Evolutionary conservation across 2,329 filamentous ascomycete species (phyloP).

Genomic region (Microsporum audouinii): DNA sequence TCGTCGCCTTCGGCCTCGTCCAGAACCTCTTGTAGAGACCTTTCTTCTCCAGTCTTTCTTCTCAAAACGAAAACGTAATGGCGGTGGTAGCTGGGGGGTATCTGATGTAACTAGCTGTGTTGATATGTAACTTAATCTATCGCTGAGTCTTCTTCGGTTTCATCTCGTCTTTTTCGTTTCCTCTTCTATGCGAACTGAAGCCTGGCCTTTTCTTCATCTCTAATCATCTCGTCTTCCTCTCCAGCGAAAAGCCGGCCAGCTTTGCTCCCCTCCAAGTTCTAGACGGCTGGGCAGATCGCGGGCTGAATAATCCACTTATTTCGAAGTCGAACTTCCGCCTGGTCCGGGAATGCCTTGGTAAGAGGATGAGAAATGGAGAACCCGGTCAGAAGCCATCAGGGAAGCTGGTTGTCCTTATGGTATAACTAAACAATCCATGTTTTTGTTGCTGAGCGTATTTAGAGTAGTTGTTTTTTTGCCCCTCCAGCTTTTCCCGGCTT

Average conservation of each 20-base stretch:
- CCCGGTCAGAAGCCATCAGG: not conserved
- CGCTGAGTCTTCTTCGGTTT: not conserved
- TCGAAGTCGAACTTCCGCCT: not conserved
- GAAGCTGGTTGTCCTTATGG: too few relatives aligned
- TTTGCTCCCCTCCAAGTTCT: not conserved
- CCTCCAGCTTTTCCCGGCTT: too few relatives aligned
- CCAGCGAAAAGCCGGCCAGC: not conserved
- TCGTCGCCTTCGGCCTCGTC: conserved; percentile 10
- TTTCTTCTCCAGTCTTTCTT: not conserved
- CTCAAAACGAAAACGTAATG: not conserved
- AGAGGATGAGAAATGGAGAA: not conserved
- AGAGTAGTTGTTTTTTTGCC: too few relatives aligned
- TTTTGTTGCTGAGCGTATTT: too few relatives aligned
- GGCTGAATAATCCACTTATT: not conserved
- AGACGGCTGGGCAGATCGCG: not conserved
- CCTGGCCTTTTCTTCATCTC: not conserved
- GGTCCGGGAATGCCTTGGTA: not conserved
- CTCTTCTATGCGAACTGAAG: not conserved
- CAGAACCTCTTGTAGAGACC: conserved; percentile 3
- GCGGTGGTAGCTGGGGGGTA: conserved; percentile 70
- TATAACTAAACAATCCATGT: too few relatives aligned
- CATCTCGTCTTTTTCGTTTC: not conserved
- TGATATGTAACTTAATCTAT: not conserved
- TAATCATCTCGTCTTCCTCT: not conserved
- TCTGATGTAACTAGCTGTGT: conserved; percentile 52